phyloP scores from a whole-genome alignment of 768 basidiomycete genomes.

The Mycena haematopus region DNA sequence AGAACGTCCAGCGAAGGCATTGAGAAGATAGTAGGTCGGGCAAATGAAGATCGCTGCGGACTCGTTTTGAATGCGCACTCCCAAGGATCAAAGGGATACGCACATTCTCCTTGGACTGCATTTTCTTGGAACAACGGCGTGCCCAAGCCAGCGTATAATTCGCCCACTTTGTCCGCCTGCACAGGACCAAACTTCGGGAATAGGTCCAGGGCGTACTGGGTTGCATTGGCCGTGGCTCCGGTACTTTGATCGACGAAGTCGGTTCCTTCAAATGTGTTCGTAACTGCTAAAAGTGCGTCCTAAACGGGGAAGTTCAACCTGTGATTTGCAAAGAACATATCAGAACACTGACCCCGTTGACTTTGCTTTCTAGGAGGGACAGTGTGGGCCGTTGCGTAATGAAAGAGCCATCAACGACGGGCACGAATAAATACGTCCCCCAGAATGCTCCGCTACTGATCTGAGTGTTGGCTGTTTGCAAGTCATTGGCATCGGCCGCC shows the following conservation, averaged over 20 bases:
- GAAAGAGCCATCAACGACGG: conserved; percentile 45
- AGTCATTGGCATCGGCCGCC: conserved; percentile 25
- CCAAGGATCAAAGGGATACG: background rate
- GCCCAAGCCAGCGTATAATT: conserved; percentile 29
- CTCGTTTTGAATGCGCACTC: conserved; percentile 13
- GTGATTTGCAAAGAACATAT: background rate
- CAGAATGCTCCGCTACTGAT: conserved; percentile 37
- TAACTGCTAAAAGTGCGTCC: conserved; percentile 35
- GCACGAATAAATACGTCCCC: conserved; percentile 34
- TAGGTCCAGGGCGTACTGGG: conserved; percentile 32
- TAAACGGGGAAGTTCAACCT: conserved; percentile 35
- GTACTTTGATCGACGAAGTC: conserved; percentile 33
- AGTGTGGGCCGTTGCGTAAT: conserved; percentile 41
- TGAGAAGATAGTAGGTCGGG: conserved; percentile 41
- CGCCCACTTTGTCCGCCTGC: conserved; percentile 15
- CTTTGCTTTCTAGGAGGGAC: conserved; percentile 34
- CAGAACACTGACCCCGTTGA: conserved; percentile 40
- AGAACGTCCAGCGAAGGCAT: conserved; percentile 36
- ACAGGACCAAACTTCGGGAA: conserved; percentile 31
- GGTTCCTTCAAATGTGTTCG: conserved; percentile 41
- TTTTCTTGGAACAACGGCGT: conserved; percentile 31
- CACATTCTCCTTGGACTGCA: conserved; percentile 37
- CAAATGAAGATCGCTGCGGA: conserved; percentile 41
- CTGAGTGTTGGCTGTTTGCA: conserved; percentile 36
- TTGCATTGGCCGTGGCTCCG: conserved; percentile 16